These are phyloP conservation scores for Talaromyces albobiverticillius DNA, from an alignment of 2,329 filamentous ascomycete genomes.

Conservation along the genomic window DNA sequence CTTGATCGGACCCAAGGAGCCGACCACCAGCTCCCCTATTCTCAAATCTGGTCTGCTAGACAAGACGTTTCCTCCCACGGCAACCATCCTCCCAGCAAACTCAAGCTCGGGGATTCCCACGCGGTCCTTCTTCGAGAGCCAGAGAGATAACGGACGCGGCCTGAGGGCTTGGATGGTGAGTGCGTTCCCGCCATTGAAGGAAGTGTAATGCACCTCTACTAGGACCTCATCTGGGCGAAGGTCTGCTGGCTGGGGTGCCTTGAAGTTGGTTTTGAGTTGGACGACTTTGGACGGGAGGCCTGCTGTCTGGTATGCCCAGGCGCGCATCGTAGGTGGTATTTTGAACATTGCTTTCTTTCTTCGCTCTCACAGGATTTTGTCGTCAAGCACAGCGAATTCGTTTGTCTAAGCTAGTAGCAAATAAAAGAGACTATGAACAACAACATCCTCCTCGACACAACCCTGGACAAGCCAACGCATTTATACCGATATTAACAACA, in stretches of 20 bases:
- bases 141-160: background rate
- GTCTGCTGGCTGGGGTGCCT: background rate
- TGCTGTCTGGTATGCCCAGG: conserved; percentile 1
- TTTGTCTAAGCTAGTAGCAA: no score
- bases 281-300: conserved; percentile 6
- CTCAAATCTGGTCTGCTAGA: background rate
- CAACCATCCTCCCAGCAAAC: background rate
- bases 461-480: no score
- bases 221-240: conserved; percentile 3
- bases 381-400: no score
- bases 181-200: background rate
- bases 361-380: no score
- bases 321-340: conserved; percentile 4
- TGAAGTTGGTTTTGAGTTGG: background rate
- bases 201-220: background rate
- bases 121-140: background rate
- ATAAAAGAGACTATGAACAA: no score
- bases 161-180: background rate
- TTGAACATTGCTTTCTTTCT: no score
- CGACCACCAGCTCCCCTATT: background rate
- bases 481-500: no score
- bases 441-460: no score
- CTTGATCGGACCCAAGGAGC: background rate
- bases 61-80: background rate
- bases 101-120: background rate